phyloP scores from a whole-genome alignment of 192 early-diverging fungal species.

The Rhizophagus clarus region DNA sequence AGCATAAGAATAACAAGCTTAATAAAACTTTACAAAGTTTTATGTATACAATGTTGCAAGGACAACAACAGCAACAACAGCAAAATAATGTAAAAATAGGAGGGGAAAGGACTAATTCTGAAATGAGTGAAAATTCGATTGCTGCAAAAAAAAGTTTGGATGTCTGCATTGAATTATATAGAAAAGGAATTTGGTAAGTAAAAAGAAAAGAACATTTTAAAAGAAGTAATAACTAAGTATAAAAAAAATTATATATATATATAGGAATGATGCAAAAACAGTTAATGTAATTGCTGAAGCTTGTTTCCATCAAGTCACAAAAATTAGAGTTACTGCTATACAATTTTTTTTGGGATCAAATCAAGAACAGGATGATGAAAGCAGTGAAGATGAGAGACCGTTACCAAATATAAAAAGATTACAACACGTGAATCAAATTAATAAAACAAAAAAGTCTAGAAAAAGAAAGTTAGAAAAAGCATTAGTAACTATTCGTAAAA shows the following conservation, averaged over 20 bases:
- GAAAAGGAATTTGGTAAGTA: slow-evolving; percentile 87
- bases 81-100: slow-evolving; percentile 25
- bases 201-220: neutral
- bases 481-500: slow-evolving; percentile 70
- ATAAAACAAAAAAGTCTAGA: slow-evolving; percentile 86
- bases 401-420: slow-evolving; percentile 71
- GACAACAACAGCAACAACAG: slow-evolving; percentile 43
- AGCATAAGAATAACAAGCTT: slow-evolving; percentile 94
- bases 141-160: slow-evolving; percentile 97
- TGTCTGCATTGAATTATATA: slow-evolving; percentile 96
- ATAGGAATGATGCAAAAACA: slow-evolving; percentile 95
- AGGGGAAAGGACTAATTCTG: slow-evolving; percentile 25
- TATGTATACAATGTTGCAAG: slow-evolving; percentile 95
- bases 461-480: slow-evolving; percentile 79
- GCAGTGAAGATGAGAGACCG: slow-evolving; percentile 60
- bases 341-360: slow-evolving; percentile 92
- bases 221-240: neutral
- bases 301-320: slow-evolving; percentile 89
- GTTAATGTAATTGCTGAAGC: slow-evolving; percentile 98
- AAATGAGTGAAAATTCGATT: slow-evolving; percentile 69
- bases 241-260: slow-evolving; percentile 1
- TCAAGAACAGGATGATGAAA: slow-evolving; percentile 74
- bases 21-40: slow-evolving; percentile 97
- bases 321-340: slow-evolving; percentile 89
- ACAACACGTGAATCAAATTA: slow-evolving; percentile 77